Conservation (phyloP, 2,329 filamentous ascomycete species). For the Fusarium secorum region DNA sequence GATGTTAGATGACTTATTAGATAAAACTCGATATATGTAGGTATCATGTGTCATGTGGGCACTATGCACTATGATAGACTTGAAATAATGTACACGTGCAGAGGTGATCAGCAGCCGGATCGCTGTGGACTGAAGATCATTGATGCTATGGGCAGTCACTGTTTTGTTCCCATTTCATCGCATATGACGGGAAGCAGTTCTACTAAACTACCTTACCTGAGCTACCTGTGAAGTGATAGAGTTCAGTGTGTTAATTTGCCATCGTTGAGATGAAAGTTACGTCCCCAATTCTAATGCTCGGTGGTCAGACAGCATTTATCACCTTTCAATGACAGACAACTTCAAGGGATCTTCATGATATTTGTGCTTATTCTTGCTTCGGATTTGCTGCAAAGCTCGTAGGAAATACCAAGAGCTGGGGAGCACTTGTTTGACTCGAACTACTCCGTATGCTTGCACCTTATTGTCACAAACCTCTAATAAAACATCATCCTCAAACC, state of each 20-base stretch:
- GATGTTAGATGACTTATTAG: not conserved
- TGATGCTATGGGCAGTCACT: not conserved
- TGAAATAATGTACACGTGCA: slow-evolving; percentile 11
- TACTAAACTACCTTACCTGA: not conserved
- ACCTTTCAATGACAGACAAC: not conserved
- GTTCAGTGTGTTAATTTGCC: not conserved
- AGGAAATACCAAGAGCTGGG: not conserved
- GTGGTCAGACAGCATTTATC: not conserved
- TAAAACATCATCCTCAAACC: not conserved
- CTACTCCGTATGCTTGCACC: not conserved
- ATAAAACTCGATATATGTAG: not conserved
- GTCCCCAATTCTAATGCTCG: not conserved
- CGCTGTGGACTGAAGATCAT: slow-evolving; percentile 19
- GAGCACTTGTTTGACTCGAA: not conserved
- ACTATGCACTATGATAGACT: not conserved
- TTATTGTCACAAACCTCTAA: not conserved
- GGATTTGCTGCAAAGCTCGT: not conserved
- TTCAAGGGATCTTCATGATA: not conserved
- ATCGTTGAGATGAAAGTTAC: not conserved
- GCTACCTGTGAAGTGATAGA: not conserved
- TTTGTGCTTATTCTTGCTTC: not conserved
- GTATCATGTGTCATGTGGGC: slow-evolving; percentile 9
- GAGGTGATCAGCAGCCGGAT: slow-evolving; percentile 27
- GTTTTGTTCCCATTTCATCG: not conserved
- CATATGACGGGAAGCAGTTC: not conserved